Base-by-base conservation (phyloP, 345 rosid genomes). In the Lepidium sativum region DNA sequence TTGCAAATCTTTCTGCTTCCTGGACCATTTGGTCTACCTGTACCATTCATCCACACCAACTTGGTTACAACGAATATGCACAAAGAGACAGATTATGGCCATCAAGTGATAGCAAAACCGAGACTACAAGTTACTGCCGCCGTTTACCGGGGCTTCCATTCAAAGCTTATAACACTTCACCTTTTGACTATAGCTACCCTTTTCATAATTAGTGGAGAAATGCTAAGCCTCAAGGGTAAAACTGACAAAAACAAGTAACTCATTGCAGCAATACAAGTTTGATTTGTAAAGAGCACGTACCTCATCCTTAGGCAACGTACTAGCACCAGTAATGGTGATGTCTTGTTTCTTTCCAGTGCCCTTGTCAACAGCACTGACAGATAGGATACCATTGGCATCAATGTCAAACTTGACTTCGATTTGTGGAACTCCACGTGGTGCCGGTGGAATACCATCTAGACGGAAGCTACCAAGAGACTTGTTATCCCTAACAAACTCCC, bases 321-420 rank as follows among this genome's bases (percentile, higher is more conserved):
- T 90, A 2, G 97, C 95, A 71, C 95, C 95, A 6, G 92, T 87
- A 62, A 91, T 91, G 47, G 91, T 86, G 68, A 88, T 88, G 72
- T 91, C 96, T 73, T 91, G 97, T 69, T 88, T 86, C 84, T 91
- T 91, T 51, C 97, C 89, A 0, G 96, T 82, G 62, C 96, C 97
- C 41, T 91, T 88, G 61, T 91, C 97, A 52, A 81, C 60, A 6
- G 97, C 97, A 34, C 88, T n/a, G n/a, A n/a, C n/a, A n/a, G n/a
- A n/a, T n/a, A n/a, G n/a, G n/a, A n/a, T n/a, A n/a, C n/a, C n/a
- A n/a, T n/a, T 55, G 18, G 86, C 96, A 1, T 20, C 2, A 20
- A 20, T 20, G 21, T 20, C 21, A 20, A 20, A 20, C 2, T 20
- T 20, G 21, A 20, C 21, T 20, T 20, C 2, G 21, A 20, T 20